phyloP scores from a whole-genome alignment of 768 basidiomycete species.

The Psilocybe subaeruginosa region DNA sequence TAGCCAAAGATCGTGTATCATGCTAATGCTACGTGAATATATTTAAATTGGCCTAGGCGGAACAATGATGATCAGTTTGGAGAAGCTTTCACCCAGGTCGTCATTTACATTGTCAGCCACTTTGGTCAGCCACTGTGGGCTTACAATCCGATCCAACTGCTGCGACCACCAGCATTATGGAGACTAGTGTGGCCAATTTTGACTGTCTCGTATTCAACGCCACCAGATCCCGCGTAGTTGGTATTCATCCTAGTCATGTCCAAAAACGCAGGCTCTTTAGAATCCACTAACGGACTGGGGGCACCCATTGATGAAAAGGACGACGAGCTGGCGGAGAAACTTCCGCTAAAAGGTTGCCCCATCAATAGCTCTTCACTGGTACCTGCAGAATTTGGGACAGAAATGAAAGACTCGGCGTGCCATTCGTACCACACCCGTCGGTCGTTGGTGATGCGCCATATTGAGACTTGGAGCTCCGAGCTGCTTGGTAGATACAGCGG shows the following conservation, averaged over 20 bases:
- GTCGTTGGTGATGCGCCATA: constrained; percentile 92
- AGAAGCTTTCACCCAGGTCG: background rate
- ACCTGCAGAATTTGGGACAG: constrained; percentile 46
- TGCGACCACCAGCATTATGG: constrained; percentile 89
- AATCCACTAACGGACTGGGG: constrained; percentile 77
- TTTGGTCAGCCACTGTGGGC: background rate
- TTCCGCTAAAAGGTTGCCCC: constrained; percentile 8
- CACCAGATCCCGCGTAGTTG: constrained; percentile 13
- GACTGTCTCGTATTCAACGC: constrained; percentile 48
- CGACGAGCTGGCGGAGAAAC: constrained; percentile 20
- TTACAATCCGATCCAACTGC: constrained; percentile 90
- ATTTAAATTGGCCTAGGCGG: background rate
- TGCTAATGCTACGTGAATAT: background rate
- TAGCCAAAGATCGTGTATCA: background rate
- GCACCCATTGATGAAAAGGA: constrained; percentile 28
- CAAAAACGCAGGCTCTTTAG: constrained; percentile 43
- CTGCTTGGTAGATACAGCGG: constrained; percentile 92
- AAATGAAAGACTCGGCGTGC: constrained; percentile 92
- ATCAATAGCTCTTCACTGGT: constrained; percentile 33
- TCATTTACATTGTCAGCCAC: constrained; percentile 6
- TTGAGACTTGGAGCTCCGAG: constrained; percentile 88
- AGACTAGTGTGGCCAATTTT: constrained; percentile 95
- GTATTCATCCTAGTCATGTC: constrained; percentile 18
- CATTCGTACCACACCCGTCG: constrained; percentile 98
- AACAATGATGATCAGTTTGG: background rate